A percentile compares a stretch with the other conserved stretches of the same genome.
Conservation (phyloP, 305 asterid genomes). For the Fraxinus ornus region DNA sequence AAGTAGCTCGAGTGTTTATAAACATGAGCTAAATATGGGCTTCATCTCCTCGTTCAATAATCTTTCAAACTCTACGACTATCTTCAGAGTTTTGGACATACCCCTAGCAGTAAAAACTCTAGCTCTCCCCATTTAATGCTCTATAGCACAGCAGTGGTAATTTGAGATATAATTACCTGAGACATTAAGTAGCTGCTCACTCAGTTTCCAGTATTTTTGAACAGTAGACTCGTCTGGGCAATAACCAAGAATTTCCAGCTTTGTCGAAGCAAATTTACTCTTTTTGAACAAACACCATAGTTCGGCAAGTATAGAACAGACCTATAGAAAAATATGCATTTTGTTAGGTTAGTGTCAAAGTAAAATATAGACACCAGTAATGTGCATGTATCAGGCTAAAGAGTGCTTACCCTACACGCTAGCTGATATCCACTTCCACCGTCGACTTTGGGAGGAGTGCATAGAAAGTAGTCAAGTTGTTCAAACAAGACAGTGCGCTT, state of each 20-base stretch:
- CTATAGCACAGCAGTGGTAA: constrained; percentile 15
- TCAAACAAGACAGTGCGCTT: constrained; percentile 72
- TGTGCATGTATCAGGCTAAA: constrained; percentile 10
- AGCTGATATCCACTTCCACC: constrained; percentile 52
- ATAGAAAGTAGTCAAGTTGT: constrained; percentile 70
- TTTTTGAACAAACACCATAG: constrained; percentile 79
- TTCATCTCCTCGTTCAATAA: background rate
- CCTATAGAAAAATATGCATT: constrained; percentile 44
- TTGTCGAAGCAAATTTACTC: constrained; percentile 56
- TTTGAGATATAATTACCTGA: constrained; percentile 55
- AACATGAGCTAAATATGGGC: background rate
- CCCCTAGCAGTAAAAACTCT: constrained; percentile 18
- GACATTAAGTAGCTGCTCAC: constrained; percentile 65
- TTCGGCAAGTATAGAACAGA: constrained; percentile 74
- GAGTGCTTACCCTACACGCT: constrained; percentile 68
- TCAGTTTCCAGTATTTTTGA: constrained; percentile 74
- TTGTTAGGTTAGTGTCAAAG: constrained; percentile 25
- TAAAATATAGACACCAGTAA: constrained; percentile 4
- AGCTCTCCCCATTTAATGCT: constrained; percentile 17
- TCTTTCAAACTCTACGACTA: background rate
- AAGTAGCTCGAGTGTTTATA: background rate
- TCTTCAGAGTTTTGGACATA: constrained; percentile 8
- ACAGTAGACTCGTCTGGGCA: constrained; percentile 55
- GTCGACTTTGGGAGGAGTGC: constrained; percentile 40
- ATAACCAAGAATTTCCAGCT: constrained; percentile 70